Evolutionary conservation across 495 filamentous ascomycete species (phyloP).

Genomic region (Glonium stellatum): DNA sequence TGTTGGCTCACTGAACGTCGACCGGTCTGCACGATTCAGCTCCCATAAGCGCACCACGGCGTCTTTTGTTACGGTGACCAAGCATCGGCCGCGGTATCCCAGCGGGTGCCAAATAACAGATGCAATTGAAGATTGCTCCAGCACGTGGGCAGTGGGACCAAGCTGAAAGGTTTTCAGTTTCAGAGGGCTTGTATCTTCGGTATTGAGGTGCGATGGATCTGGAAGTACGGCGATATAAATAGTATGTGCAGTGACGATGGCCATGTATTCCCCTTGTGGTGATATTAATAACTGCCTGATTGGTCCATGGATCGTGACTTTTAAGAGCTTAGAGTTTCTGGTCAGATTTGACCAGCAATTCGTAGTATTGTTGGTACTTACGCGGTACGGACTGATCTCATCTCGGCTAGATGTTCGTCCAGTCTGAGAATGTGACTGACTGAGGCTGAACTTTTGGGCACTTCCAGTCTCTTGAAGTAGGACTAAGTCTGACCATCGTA

Average conservation of each 20-base stretch:
- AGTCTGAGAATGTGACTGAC: neutral
- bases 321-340: slow-evolving; percentile 50
- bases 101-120: slow-evolving; percentile 84
- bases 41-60: slow-evolving; percentile 86
- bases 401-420: neutral
- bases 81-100: slow-evolving; percentile 58
- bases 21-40: slow-evolving; percentile 66
- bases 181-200: slow-evolving; percentile 55
- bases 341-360: slow-evolving; percentile 12
- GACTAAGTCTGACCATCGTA: slow-evolving; percentile 75
- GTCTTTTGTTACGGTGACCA: slow-evolving; percentile 80
- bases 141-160: slow-evolving; percentile 81
- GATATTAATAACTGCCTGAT: slow-evolving; percentile 79
- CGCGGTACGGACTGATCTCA: neutral
- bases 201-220: slow-evolving; percentile 62
- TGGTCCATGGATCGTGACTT: slow-evolving; percentile 61
- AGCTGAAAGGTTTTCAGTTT: slow-evolving; percentile 76
- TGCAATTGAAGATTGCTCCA: slow-evolving; percentile 66
- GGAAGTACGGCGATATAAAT: slow-evolving; percentile 75
- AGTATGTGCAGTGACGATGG: slow-evolving; percentile 75
- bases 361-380: neutral
- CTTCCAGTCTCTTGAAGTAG: slow-evolving; percentile 59
- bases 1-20: slow-evolving; percentile 75
- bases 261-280: slow-evolving; percentile 68
- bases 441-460: neutral